Evolutionary conservation across 1,284 basidiomycete species (phyloP), one percentile per base, ranked within the genome.

Genomic region (Puccinia horiana): DNA sequence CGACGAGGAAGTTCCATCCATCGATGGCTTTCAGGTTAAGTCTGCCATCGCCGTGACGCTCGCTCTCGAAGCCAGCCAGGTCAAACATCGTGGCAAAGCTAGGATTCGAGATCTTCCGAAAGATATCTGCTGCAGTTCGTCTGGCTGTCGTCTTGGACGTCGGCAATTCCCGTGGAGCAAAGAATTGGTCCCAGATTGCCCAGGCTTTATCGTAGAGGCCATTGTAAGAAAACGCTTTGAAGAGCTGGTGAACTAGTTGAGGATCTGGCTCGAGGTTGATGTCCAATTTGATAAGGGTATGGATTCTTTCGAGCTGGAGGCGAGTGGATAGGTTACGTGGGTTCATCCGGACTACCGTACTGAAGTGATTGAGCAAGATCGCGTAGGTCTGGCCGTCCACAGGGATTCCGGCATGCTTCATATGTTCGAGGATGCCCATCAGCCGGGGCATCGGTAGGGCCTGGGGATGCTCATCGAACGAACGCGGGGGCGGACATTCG

Each of bases 151-250:
- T 56, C 47, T 69, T 73, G 20, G 83, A 89, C 88, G 42, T 90
- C 88, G 37, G 91, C 40, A 18, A 12, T 1, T 16, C 23, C 23
- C 6, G 69, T 0, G 44, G 42, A 4, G 44, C 26, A 49, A 72
- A 72, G 47, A 72, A 72, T 83, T 90, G 89, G 83, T 94, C 91
- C 94, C 95, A 98, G 16, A 97, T 90, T 42, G 91, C 90, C 84
- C 91, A 91, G 11, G 93, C 92, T 83, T 93, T 91, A 0, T 88
- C 88, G 82, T 91, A 92, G 80, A 91, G 91, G 2, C 91, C 92
- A 4, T 92, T 89, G 32, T 91, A 91, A 84, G 93, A 91, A 87
- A 97, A 98, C 0, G 94, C 92, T 86, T 94, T 91, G 93, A 98
- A 94, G 82, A 98, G 88, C 84, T 93, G 91, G 85, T 95, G 96